Percentiles rank a stretch among this genome's conserved stretches.
phyloP scores from a whole-genome alignment of 768 basidiomycete genomes.

The Suillus clintonianus region DNA sequence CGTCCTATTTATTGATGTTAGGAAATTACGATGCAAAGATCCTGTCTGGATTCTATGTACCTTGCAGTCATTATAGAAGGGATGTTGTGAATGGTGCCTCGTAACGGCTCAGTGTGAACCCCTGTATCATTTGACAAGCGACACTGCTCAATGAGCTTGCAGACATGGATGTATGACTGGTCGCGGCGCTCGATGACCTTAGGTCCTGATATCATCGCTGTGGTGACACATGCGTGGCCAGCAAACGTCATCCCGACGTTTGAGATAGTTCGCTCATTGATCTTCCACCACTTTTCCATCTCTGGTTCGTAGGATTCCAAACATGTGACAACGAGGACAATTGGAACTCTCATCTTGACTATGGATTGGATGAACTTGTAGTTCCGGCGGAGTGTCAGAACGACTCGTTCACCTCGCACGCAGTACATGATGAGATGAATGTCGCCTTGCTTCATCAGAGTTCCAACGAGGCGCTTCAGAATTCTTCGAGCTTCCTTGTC shows the following conservation, averaged over 20 bases:
- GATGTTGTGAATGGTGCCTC: no score
- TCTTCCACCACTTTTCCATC: slow-evolving; percentile 40
- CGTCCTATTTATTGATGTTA: not conserved
- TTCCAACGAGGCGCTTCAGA: not conserved
- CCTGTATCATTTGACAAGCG: slow-evolving; percentile 19
- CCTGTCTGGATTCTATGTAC: not conserved
- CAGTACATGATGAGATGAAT: slow-evolving; percentile 42
- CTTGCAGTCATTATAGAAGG: not conserved
- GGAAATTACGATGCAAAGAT: not conserved
- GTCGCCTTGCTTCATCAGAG: slow-evolving; percentile 18
- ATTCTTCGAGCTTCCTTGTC: not conserved
- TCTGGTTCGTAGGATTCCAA: slow-evolving; percentile 28
- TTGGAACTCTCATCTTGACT: not conserved
- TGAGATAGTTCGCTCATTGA: slow-evolving; percentile 28
- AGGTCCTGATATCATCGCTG: slow-evolving; percentile 17
- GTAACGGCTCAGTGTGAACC: slow-evolving; percentile 35
- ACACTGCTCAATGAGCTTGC: slow-evolving; percentile 39
- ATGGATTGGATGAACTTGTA: slow-evolving; percentile 20
- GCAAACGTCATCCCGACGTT: slow-evolving; percentile 23
- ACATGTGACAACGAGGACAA: slow-evolving; percentile 38
- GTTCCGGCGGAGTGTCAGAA: slow-evolving; percentile 34
- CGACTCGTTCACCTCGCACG: slow-evolving; percentile 40
- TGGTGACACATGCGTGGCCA: slow-evolving; percentile 34
- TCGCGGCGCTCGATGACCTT: slow-evolving; percentile 7
- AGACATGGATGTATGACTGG: slow-evolving; percentile 35